A percentile compares a stretch with the other conserved stretches of the same genome.
Evolutionary conservation across 2,329 filamentous ascomycete genomes (phyloP).

Genomic region (Metarhizium robertsii): DNA sequence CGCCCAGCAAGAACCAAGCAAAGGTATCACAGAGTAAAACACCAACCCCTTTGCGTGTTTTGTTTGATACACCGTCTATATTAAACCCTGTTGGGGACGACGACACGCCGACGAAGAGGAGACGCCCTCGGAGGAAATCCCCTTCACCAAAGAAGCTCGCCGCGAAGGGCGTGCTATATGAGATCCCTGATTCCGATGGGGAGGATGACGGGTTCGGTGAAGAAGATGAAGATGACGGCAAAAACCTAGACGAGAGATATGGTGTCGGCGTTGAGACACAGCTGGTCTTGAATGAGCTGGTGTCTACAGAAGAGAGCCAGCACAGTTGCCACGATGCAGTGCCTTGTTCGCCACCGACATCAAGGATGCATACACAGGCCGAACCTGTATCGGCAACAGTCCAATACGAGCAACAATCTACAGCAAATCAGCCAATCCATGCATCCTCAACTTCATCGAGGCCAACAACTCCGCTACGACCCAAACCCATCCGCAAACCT

Average conservation of each 20-base stretch:
- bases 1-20: constrained; percentile 13
- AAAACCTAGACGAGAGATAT: constrained; percentile 12
- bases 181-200: constrained; percentile 43
- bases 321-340: constrained; percentile 7
- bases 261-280: constrained; percentile 24
- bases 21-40: constrained; percentile 3
- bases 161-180: constrained; percentile 9
- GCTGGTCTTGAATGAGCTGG: constrained; percentile 22
- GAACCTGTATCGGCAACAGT: not conserved
- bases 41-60: not conserved
- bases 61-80: not conserved
- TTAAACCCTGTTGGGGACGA: not conserved
- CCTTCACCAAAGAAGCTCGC: constrained; percentile 4
- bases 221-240: constrained; percentile 5
- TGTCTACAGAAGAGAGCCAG: constrained; percentile 14
- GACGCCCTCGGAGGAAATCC: too few species aligned
- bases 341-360: not conserved
- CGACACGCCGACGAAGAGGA: constrained; percentile 11
- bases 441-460: not conserved
- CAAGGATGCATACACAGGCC: not conserved
- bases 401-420: not conserved
- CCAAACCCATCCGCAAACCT: constrained; percentile 17
- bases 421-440: too few species aligned
- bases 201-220: constrained; percentile 16
- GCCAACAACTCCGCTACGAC: not conserved